Percentiles rank a stretch among this genome's conserved stretches.
Conservation (phyloP, 192 early-diverging fungal species). For the Coemansia sp. region DNA sequence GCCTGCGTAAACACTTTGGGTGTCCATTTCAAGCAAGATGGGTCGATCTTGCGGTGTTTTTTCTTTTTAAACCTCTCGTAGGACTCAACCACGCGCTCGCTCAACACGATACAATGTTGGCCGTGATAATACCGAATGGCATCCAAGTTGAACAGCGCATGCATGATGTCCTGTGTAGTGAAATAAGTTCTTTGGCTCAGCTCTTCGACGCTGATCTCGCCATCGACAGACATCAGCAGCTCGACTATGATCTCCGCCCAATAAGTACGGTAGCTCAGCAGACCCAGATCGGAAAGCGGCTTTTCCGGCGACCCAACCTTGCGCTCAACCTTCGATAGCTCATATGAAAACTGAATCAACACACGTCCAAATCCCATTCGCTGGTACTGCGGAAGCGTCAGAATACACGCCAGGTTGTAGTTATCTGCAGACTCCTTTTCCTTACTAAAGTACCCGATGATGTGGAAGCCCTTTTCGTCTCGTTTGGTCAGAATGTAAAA, state of each 20-base stretch:
- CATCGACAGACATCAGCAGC: slow-evolving; percentile 67
- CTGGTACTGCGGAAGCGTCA: slow-evolving; percentile 97
- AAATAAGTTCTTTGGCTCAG: slow-evolving; percentile 84
- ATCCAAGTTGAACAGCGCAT: slow-evolving; percentile 86
- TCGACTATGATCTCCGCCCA: slow-evolving; percentile 92
- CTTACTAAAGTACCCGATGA: slow-evolving; percentile 99
- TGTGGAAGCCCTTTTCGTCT: slow-evolving; percentile 84
- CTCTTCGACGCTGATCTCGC: slow-evolving; percentile 88
- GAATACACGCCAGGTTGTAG: slow-evolving; percentile 98
- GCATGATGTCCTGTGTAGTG: slow-evolving; percentile 86
- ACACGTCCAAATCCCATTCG: slow-evolving; percentile 93
- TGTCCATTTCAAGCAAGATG: slow-evolving; percentile 76
- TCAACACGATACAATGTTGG: slow-evolving; percentile 85
- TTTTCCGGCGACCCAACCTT: slow-evolving; percentile 97
- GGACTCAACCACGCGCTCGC: slow-evolving; percentile 81
- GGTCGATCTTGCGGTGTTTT: slow-evolving; percentile 76
- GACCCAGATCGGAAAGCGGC: slow-evolving; percentile 94
- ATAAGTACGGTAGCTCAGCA: slow-evolving; percentile 93
- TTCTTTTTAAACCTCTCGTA: slow-evolving; percentile 79
- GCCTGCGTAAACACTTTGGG: slow-evolving; percentile 79
- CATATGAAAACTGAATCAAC: slow-evolving; percentile 96
- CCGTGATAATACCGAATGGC: slow-evolving; percentile 90
- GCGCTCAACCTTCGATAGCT: slow-evolving; percentile 91
- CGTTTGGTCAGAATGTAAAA: slow-evolving; percentile 94
- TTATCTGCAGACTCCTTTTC: slow-evolving; percentile 96